Base-by-base conservation (phyloP, 768 basidiomycete species). In the Rhizopogon vesiculosus region DNA sequence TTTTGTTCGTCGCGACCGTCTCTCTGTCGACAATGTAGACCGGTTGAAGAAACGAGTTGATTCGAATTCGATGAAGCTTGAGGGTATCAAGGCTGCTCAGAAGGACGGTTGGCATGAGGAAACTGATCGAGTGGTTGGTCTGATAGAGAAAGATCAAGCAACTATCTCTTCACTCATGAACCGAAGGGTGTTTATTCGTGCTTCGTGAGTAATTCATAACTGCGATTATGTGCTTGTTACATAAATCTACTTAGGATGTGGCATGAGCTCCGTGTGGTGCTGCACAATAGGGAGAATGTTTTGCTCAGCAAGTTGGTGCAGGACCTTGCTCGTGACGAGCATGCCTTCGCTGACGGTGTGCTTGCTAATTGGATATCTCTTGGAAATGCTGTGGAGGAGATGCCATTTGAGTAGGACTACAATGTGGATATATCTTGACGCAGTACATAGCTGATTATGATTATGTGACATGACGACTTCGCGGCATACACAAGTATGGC, bases 241-340 rank as follows among this genome's bases (percentile, higher is more conserved):
- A 38, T 38, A 45, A 8, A 45, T 51, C 45, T 40, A n/a, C 33
- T 22, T 61, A 93, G 94, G 61, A 83, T 97, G 81, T 98, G 94
- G 93, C 91, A 96, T 63, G 94, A 98, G 69, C 77, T 96, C n/a
- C 85, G 91, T 22, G 90, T 93, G 16, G 87, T 98, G 39, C 74
- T 96, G 44, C 93, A 97, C 69, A 93, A 95, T 60, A 78, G 89
- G 53, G 94, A 97, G 73, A 91, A 93, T 61, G 79, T 89, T 0
- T 78, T 95, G 38, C 71, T 95, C 28, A 88, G 89, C 0, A 77
- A 86, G 58, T 75, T 87, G 2, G 84, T 87, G 57, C 85, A 91
- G 67, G 72, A 74, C 1, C 90, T 94, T 67, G 84, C 86, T 2
- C 78, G 77, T 51, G 89, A 91, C 54, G 91, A 95, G 64, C 80